These are phyloP conservation scores for Termitomyces sp. DNA, from an alignment of 768 basidiomycete genomes.

Conservation along the genomic window DNA sequence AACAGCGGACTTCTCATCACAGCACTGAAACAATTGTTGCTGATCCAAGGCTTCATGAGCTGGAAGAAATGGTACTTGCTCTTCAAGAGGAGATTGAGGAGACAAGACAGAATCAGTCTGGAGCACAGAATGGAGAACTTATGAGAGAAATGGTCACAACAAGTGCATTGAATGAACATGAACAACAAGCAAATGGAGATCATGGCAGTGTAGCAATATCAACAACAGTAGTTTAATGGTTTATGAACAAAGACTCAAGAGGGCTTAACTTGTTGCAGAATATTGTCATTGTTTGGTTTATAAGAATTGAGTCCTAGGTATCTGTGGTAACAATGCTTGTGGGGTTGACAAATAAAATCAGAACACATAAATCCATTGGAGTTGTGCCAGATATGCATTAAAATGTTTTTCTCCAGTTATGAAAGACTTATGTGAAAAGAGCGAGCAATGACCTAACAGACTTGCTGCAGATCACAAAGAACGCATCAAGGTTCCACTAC, in stretches of 20 bases:
- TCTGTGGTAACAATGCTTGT: too few species aligned
- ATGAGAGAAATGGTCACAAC: not conserved
- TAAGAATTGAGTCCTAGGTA: too few species aligned
- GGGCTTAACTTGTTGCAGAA: too few species aligned
- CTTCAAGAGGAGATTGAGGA: not conserved
- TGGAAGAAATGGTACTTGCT: not conserved
- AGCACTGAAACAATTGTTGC: not conserved
- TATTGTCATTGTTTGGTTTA: too few species aligned
- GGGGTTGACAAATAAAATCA: too few species aligned
- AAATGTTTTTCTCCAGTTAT: too few species aligned
- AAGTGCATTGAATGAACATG: not conserved
- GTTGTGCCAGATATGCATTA: too few species aligned
- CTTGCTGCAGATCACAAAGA: too few species aligned
- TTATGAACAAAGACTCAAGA: not conserved
- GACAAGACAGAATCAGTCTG: not conserved
- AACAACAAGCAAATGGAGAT: not conserved
- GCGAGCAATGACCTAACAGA: too few species aligned
- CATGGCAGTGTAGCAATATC: not conserved
- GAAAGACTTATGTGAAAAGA: too few species aligned
- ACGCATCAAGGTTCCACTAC: too few species aligned
- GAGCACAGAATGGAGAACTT: not conserved
- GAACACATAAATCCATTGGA: too few species aligned
- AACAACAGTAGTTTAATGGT: not conserved
- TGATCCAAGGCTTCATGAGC: not conserved
- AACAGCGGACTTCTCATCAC: not conserved